Percentiles rank a stretch among this genome's conserved stretches.
phyloP scores from a whole-genome alignment of 2,329 filamentous ascomycete genomes.

The Sporothrix protearum region DNA sequence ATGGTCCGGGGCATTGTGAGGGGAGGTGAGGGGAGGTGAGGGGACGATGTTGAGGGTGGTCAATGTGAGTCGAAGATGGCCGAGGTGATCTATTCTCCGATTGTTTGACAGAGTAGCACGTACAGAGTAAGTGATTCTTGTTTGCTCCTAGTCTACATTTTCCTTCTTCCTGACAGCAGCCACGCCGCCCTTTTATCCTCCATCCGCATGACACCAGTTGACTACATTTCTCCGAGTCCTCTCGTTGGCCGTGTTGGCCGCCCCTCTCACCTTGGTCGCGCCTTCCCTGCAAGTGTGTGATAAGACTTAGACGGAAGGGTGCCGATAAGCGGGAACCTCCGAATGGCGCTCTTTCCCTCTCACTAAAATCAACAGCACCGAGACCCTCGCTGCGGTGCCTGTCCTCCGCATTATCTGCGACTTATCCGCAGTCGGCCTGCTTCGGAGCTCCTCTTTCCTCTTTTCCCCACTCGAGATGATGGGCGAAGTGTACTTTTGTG shows the following conservation, averaged over 20 bases:
- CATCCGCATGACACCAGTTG: neutral
- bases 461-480: neutral
- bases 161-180: neutral
- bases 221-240: conserved; percentile 2
- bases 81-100: neutral
- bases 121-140: neutral
- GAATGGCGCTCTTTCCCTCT: neutral
- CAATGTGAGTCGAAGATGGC: neutral
- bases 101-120: no score
- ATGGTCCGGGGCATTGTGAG: conserved; percentile 24
- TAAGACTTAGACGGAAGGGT: conserved; percentile 2
- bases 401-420: neutral
- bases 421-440: neutral
- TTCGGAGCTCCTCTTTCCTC: neutral
- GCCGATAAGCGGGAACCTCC: conserved; percentile 9
- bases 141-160: no score
- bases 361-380: neutral
- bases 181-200: neutral
- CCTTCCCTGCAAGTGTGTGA: neutral
- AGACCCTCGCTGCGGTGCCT: neutral
- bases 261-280: neutral
- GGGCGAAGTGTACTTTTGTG: neutral
- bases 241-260: neutral
- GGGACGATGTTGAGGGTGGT: neutral
- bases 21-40: neutral